phyloP scores from a whole-genome alignment of 257 asterid species.

The Solanum pinnatisectum region DNA sequence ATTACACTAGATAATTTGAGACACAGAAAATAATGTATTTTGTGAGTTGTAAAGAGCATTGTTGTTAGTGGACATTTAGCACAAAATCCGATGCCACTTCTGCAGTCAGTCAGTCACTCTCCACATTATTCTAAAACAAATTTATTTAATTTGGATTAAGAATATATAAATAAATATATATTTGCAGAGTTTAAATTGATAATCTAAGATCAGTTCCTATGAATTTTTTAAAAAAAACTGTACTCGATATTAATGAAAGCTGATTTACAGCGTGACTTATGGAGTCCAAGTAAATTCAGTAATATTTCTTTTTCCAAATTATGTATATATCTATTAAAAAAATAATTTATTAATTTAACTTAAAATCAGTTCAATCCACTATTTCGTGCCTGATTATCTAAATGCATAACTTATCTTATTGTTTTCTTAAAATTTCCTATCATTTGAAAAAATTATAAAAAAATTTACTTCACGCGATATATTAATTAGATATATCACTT shows the following conservation, averaged over 20 bases:
- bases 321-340: background rate
- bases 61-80: background rate
- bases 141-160: background rate
- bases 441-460: no score
- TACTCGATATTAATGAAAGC: background rate
- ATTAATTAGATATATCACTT: no score
- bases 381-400: background rate
- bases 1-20: no score
- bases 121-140: background rate
- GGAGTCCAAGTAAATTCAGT: background rate
- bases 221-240: rapidly evolving
- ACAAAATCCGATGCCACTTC: background rate
- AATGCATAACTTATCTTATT: no score
- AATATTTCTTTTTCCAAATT: background rate
- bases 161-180: no score
- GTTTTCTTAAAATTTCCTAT: no score
- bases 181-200: background rate
- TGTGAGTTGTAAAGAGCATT: background rate
- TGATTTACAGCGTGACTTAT: background rate
- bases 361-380: background rate
- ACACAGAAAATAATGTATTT: background rate
- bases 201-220: background rate
- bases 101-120: background rate
- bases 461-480: background rate
- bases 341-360: background rate